Evolutionary conservation across 2,329 filamentous ascomycete species (phyloP).

Genomic region (Rhynchosporium secalis): DNA sequence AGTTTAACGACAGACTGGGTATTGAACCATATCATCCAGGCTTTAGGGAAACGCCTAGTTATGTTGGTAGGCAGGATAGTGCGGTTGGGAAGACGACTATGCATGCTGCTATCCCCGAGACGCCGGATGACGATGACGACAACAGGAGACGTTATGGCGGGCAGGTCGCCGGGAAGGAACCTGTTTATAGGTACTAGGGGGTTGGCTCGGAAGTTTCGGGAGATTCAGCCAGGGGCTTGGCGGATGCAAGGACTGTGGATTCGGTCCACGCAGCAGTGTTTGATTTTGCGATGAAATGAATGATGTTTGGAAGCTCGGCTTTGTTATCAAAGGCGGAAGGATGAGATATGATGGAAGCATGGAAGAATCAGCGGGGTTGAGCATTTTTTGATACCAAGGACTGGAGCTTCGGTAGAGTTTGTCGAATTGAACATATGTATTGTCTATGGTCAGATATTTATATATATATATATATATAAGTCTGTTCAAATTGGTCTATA

Average conservation of each 20-base stretch:
- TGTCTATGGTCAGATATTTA: no score
- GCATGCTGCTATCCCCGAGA: conserved; percentile 32
- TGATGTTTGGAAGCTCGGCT: no score
- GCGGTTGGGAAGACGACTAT: conserved; percentile 30
- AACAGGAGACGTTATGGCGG: conserved; percentile 22
- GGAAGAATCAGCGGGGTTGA: background rate
- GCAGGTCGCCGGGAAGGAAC: conserved; percentile 26
- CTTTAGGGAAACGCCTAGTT: conserved; percentile 36
- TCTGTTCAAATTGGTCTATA: no score
- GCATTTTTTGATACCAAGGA: conserved; percentile 1
- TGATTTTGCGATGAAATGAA: background rate
- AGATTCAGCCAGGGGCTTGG: no score
- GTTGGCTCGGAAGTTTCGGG: no score
- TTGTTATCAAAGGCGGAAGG: no score
- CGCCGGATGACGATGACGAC: conserved; percentile 24
- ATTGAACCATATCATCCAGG: conserved; percentile 41
- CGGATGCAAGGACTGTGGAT: no score
- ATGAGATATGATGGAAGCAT: background rate
- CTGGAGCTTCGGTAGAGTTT: background rate
- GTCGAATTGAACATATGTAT: no score
- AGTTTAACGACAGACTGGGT: conserved; percentile 37
- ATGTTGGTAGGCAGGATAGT: conserved; percentile 35
- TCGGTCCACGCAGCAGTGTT: background rate
- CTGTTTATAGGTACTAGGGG: conserved; percentile 35
- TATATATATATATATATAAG: no score